A percentile compares a stretch with the other conserved stretches of the same genome.
Evolutionary conservation across 108 stramenopile genomes (phyloP).

Genomic region (Chaetoceros tenuissimus): DNA sequence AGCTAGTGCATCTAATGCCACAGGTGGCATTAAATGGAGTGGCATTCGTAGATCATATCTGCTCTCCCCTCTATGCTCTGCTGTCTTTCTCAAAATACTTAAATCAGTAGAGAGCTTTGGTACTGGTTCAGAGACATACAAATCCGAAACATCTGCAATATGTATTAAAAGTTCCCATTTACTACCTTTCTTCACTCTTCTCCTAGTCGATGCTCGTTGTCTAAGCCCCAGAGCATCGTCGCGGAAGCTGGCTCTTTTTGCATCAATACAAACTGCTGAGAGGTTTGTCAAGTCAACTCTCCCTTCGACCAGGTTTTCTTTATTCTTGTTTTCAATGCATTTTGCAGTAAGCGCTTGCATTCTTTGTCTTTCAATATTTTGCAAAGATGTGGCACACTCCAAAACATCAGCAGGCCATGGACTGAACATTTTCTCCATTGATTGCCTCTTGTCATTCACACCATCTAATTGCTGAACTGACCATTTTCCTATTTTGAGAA

Average conservation of each 20-base stretch:
- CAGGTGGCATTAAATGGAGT: conserved; percentile 72
- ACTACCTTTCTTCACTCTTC: conserved; percentile 43
- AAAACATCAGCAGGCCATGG: conserved; percentile 59
- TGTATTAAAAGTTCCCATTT: conserved; percentile 81
- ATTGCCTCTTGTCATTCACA: conserved; percentile 7
- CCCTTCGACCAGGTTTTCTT: conserved; percentile 20
- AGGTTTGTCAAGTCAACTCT: conserved; percentile 49
- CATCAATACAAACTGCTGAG: conserved; percentile 76
- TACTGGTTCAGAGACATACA: conserved; percentile 36
- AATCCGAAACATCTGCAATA: conserved; percentile 76
- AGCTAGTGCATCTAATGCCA: conserved; percentile 48
- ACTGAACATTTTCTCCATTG: conserved; percentile 12
- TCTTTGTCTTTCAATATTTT: conserved; percentile 20
- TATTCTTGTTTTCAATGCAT: conserved; percentile 1
- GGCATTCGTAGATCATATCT: conserved; percentile 77
- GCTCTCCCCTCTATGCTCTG: conserved; percentile 52
- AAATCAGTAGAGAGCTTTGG: conserved; percentile 3
- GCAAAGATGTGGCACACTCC: conserved; percentile 42
- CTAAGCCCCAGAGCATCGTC: conserved; percentile 83
- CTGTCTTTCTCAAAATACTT: conserved; percentile 38
- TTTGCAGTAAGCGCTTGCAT: conserved; percentile 12
- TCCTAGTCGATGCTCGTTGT: conserved; percentile 50
- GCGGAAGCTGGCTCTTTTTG: conserved; percentile 59
- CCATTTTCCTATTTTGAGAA: conserved; percentile 72
- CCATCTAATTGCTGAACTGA: conserved; percentile 9